Conservation (phyloP, 495 filamentous ascomycete genomes). For the Extremus antarcticus region DNA sequence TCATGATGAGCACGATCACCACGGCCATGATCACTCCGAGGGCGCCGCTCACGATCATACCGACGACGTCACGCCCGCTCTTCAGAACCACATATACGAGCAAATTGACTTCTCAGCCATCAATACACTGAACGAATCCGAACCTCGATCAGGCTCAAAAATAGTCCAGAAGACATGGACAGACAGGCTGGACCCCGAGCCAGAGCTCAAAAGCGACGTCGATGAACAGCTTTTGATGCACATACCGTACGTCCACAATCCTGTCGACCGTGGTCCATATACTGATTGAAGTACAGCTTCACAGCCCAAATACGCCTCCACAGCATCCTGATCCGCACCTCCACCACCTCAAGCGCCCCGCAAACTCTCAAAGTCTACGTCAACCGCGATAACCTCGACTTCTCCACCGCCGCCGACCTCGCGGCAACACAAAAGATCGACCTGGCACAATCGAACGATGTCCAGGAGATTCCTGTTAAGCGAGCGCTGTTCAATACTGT, state of each 20-base stretch:
- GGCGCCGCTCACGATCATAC: slow-evolving; percentile 59
- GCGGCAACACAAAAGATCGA: slow-evolving; percentile 65
- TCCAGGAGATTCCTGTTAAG: slow-evolving; percentile 77
- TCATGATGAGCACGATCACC: slow-evolving; percentile 31
- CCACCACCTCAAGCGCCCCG: slow-evolving; percentile 59
- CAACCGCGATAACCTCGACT: slow-evolving; percentile 82
- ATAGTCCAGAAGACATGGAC: slow-evolving; percentile 87
- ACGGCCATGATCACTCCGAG: slow-evolving; percentile 32
- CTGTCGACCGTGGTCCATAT: not conserved
- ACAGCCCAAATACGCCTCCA: slow-evolving; percentile 88
- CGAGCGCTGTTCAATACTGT: slow-evolving; percentile 81
- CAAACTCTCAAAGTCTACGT: slow-evolving; percentile 70
- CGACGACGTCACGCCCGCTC: slow-evolving; percentile 81
- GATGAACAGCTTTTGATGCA: slow-evolving; percentile 91
- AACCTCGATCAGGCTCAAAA: slow-evolving; percentile 52
- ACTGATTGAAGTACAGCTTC: slow-evolving; percentile 49
- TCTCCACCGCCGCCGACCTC: slow-evolving; percentile 57
- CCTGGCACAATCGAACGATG: slow-evolving; percentile 63
- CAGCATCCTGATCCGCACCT: slow-evolving; percentile 71
- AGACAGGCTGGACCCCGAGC: slow-evolving; percentile 57
- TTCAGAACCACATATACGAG: slow-evolving; percentile 78
- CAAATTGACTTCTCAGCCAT: slow-evolving; percentile 84
- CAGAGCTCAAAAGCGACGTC: slow-evolving; percentile 69
- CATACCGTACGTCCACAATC: slow-evolving; percentile 58
- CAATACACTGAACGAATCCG: slow-evolving; percentile 71